Conservation (phyloP, 306 rosid species). For the Quercus mongolica region DNA sequence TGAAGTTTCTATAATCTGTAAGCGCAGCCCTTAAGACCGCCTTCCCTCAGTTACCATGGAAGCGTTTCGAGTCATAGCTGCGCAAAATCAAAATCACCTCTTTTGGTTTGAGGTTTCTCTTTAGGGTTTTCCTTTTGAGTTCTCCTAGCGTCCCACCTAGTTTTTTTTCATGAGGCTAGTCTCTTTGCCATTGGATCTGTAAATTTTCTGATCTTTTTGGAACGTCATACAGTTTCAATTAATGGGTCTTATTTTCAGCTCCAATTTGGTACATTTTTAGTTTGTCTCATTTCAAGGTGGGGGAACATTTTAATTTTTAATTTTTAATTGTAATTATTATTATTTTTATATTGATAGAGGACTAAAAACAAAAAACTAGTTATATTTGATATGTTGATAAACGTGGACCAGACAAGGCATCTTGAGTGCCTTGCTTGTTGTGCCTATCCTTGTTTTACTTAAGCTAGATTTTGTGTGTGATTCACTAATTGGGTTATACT, state of each 20-base stretch:
- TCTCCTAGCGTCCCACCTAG: slow-evolving; percentile 37
- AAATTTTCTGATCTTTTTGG: slow-evolving; percentile 1
- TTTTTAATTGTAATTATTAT: too few species aligned
- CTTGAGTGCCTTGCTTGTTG: background rate
- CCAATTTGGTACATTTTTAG: slow-evolving; percentile 20
- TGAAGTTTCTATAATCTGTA: background rate
- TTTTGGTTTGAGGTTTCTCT: slow-evolving; percentile 26
- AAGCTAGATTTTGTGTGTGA: slow-evolving; percentile 4
- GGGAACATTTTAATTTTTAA: slow-evolving; percentile 33
- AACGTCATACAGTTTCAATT: slow-evolving; percentile 22
- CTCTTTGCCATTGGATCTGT: slow-evolving; percentile 23
- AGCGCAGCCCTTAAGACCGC: slow-evolving; percentile 97
- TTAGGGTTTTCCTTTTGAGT: slow-evolving; percentile 71
- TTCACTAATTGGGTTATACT: background rate
- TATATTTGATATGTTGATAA: background rate
- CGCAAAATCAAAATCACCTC: slow-evolving; percentile 40
- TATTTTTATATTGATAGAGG: background rate
- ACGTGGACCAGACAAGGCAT: background rate
- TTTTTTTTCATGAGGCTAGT: slow-evolving; percentile 29
- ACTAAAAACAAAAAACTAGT: background rate
- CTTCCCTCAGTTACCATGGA: slow-evolving; percentile 56
- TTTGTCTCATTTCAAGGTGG: slow-evolving; percentile 44
- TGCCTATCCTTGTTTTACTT: background rate
- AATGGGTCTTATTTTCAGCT: slow-evolving; percentile 20
- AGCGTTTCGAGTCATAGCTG: slow-evolving; percentile 90